Evolutionary conservation across 202 grass and related monocot species (phyloP).

Genomic region (Elaeis oleifera): DNA sequence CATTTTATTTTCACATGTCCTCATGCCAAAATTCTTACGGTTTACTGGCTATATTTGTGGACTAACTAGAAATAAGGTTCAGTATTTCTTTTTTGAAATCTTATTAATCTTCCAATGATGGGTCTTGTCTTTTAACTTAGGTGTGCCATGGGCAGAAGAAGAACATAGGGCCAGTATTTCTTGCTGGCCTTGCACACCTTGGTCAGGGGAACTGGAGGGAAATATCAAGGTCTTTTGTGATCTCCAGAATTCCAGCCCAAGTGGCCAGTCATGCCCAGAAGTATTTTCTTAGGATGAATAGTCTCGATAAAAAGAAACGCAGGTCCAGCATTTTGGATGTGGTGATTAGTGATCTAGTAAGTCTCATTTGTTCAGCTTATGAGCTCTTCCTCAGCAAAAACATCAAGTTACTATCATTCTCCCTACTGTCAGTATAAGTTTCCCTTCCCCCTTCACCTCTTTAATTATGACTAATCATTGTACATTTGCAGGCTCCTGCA

Average conservation of each 20-base stretch:
- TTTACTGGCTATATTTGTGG: no score
- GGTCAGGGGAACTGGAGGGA: constrained; percentile 60
- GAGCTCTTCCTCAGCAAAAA: not conserved
- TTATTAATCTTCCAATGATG: not conserved
- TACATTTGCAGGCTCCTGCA: constrained; percentile 30
- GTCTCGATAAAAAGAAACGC: constrained; percentile 65
- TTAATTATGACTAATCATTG: no score
- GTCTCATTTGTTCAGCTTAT: constrained; percentile 19
- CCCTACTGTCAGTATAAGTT: constrained; percentile 8
- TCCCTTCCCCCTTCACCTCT: not conserved
- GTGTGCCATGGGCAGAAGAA: constrained; percentile 66
- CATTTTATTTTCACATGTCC: no score
- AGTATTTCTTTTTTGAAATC: constrained; percentile 7
- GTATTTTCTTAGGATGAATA: constrained; percentile 51
- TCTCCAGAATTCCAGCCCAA: constrained; percentile 54
- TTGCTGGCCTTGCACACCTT: constrained; percentile 53
- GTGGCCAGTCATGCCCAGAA: constrained; percentile 62
- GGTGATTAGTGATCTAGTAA: constrained; percentile 40
- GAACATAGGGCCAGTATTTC: constrained; percentile 59
- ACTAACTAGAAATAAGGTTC: not conserved
- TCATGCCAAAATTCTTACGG: no score
- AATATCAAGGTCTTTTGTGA: constrained; percentile 50
- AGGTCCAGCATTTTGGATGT: constrained; percentile 55
- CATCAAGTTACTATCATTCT: constrained; percentile 16
- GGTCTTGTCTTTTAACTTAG: constrained; percentile 21